phyloP scores from a whole-genome alignment of 805 yeast genomes.

The Starmerella stigmatis region DNA sequence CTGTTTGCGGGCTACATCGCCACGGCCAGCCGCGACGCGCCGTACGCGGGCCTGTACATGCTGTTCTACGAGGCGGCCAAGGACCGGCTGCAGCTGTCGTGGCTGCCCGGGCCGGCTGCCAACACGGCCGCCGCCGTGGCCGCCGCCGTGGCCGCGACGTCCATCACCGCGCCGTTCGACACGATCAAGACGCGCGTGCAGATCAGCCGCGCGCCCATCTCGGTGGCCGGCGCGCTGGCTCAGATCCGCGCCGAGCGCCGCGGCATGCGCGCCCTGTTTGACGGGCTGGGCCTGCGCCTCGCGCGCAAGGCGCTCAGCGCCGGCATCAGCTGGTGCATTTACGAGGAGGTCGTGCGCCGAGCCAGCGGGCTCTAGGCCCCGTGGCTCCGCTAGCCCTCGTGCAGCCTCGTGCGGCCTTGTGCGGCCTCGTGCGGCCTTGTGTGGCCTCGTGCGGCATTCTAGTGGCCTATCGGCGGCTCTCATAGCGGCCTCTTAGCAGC shows the following conservation, averaged over 20 bases:
- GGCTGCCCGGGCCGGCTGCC: slow-evolving; percentile 34
- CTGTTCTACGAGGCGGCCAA: slow-evolving; percentile 72
- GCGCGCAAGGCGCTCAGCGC: slow-evolving; percentile 82
- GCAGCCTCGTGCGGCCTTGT: too few relatives aligned
- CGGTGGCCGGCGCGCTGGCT: slow-evolving; percentile 1
- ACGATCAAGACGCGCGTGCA: slow-evolving; percentile 89
- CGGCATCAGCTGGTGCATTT: slow-evolving; percentile 94
- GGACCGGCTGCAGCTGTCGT: slow-evolving; percentile 39
- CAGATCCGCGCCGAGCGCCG: slow-evolving; percentile 1
- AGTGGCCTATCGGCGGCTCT: too few relatives aligned
- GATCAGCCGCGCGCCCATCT: slow-evolving; percentile 30
- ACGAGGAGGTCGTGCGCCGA: slow-evolving; percentile 68
- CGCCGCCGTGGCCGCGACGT: slow-evolving; percentile 72
- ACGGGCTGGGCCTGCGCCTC: slow-evolving; percentile 73
- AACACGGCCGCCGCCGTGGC: slow-evolving; percentile 67
- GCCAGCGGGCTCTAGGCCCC: too few relatives aligned
- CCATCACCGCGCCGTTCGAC: slow-evolving; percentile 89
- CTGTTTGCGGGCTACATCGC: slow-evolving; percentile 83
- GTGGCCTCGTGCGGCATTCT: too few relatives aligned
- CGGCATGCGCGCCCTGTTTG: slow-evolving; percentile 40
- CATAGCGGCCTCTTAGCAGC: too few relatives aligned
- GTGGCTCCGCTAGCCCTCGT: too few relatives aligned
- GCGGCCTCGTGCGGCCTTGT: too few relatives aligned
- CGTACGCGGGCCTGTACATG: slow-evolving; percentile 90
- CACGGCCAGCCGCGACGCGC: slow-evolving; percentile 83